These are phyloP conservation scores for Pontederia paniculata DNA, from an alignment of 176 grass and related monocot species.

Conservation along the genomic window DNA sequence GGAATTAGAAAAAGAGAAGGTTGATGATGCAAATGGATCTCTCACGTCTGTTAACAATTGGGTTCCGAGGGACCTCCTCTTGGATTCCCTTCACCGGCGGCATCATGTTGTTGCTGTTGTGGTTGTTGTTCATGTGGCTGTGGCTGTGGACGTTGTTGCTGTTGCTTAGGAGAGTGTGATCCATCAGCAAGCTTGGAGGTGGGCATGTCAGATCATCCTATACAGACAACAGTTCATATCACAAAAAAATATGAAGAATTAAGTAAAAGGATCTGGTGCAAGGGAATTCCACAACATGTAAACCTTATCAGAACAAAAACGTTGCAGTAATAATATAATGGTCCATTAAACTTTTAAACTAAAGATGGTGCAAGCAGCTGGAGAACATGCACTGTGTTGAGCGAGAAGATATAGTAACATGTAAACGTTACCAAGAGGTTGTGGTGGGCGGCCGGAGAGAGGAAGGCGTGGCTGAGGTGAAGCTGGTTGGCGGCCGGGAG, in stretches of 20 bases:
- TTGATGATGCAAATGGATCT: not conserved
- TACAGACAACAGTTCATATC: constrained; percentile 1
- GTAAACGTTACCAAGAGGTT: constrained; percentile 31
- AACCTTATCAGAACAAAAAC: too few relatives aligned
- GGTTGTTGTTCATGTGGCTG: constrained; percentile 39
- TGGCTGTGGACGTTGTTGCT: constrained; percentile 9
- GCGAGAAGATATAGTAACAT: not conserved
- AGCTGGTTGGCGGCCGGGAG: constrained; percentile 58
- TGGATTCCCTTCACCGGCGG: not conserved
- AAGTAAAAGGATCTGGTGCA: not conserved
- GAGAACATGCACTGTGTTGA: too few relatives aligned
- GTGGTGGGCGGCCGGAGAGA: constrained; percentile 56
- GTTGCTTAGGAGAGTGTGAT: constrained; percentile 17
- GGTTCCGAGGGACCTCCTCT: not conserved
- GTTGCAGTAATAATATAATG: too few relatives aligned
- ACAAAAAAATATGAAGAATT: not conserved
- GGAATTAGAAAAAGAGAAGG: constrained; percentile 1
- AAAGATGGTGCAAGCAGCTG: not conserved
- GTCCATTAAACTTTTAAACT: too few relatives aligned
- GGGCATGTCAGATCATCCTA: constrained; percentile 57
- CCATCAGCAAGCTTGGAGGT: constrained; percentile 37
- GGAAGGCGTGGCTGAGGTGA: constrained; percentile 49
- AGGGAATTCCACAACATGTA: too few relatives aligned
- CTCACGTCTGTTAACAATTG: constrained; percentile 1
- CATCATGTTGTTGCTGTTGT: constrained; percentile 22